Evolutionary conservation across 306 rosid species (phyloP).

Genomic region (Mimosa pudica): DNA sequence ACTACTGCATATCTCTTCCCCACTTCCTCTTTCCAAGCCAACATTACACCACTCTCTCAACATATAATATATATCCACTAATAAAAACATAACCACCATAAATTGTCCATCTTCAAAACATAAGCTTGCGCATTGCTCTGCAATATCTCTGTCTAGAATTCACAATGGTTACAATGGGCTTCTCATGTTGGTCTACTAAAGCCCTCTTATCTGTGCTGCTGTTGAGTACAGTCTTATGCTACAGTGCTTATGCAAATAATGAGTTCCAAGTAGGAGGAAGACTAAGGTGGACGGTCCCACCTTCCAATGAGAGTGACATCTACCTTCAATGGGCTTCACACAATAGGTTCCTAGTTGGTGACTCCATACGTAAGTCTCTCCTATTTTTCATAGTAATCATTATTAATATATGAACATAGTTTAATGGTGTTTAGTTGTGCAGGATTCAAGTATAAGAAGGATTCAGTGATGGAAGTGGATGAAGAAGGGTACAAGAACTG

Average conservation of each 20-base stretch:
- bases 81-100: neutral
- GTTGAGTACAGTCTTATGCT: constrained; percentile 31
- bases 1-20: constrained; percentile 20
- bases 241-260: constrained; percentile 36
- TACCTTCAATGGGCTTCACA: constrained; percentile 85
- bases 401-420: too few relatives aligned
- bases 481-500: constrained; percentile 59
- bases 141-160: neutral
- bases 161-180: constrained; percentile 31
- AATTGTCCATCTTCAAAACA: neutral
- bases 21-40: neutral
- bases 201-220: constrained; percentile 35
- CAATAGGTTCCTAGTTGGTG: constrained; percentile 71
- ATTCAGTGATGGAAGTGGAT: constrained; percentile 81
- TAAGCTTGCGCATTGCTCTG: neutral
- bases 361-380: constrained; percentile 57
- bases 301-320: constrained; percentile 57
- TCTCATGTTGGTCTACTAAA: neutral
- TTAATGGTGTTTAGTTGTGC: neutral
- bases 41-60: neutral
- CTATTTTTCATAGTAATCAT: neutral
- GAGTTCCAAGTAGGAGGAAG: constrained; percentile 81
- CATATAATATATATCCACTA: neutral
- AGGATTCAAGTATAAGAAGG: constrained; percentile 77
- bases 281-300: constrained; percentile 78